phyloP scores from a whole-genome alignment of 2,329 filamentous ascomycete species.

The Beauveria scarabaeidicola region DNA sequence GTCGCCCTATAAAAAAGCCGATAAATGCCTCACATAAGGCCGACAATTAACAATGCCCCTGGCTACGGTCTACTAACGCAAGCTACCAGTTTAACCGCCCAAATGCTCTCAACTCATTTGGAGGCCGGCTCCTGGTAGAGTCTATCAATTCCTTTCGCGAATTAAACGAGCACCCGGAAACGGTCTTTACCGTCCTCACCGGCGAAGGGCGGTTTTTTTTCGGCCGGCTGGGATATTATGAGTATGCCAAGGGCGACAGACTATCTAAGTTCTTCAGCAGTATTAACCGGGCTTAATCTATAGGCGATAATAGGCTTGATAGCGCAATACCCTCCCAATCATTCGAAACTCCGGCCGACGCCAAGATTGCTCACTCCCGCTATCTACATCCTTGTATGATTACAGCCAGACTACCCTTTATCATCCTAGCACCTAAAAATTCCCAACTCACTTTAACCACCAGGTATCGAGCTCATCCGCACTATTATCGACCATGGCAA shows the following conservation, averaged over 20 bases:
- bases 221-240: slow-evolving; percentile 5
- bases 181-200: slow-evolving; percentile 8
- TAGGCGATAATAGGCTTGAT: background rate
- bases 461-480: slow-evolving; percentile 7
- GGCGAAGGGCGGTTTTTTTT: slow-evolving; percentile 8
- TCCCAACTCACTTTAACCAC: background rate
- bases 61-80: too few relatives aligned
- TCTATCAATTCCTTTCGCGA: slow-evolving; percentile 8
- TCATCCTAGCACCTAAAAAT: too few relatives aligned
- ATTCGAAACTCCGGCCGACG: background rate
- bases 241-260: background rate
- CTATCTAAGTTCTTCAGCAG: too few relatives aligned
- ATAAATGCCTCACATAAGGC: too few relatives aligned
- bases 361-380: background rate
- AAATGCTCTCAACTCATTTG: slow-evolving; percentile 2
- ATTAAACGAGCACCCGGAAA: slow-evolving; percentile 8
- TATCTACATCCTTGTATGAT: background rate
- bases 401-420: background rate
- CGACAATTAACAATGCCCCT: too few relatives aligned
- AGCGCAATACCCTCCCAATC: background rate
- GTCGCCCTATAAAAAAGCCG: too few relatives aligned
- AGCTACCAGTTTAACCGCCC: slow-evolving; percentile 10
- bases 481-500: slow-evolving; percentile 10
- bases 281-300: too few relatives aligned
- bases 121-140: background rate